A percentile compares a stretch with the other conserved stretches of the same genome.
These are phyloP conservation scores for Colletotrichum salicis DNA, from an alignment of 2,329 filamentous ascomycete species.

Conservation along the genomic window DNA sequence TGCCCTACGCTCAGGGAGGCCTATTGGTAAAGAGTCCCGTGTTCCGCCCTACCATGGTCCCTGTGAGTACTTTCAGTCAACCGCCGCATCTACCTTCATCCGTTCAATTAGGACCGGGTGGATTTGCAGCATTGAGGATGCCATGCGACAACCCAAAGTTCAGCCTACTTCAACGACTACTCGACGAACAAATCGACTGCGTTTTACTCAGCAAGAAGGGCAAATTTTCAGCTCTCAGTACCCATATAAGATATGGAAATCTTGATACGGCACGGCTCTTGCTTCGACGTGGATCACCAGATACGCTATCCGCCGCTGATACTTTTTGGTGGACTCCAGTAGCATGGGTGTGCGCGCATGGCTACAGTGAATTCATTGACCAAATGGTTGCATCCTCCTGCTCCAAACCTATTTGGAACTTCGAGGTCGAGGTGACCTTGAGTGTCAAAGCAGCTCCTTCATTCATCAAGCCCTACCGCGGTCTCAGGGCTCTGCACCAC, in stretches of 20 bases:
- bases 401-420: not conserved
- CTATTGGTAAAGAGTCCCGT: not conserved
- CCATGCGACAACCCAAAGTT: not conserved
- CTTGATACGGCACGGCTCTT: not conserved
- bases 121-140: not conserved
- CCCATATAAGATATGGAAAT: not conserved
- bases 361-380: not conserved
- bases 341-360: constrained; percentile 6
- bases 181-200: not conserved
- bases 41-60: not conserved
- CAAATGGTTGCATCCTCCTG: not conserved
- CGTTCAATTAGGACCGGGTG: not conserved
- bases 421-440: not conserved
- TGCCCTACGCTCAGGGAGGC: not conserved
- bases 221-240: not conserved
- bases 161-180: not conserved
- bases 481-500: not conserved
- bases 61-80: not conserved
- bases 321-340: constrained; percentile 10
- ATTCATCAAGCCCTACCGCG: not conserved
- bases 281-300: not conserved
- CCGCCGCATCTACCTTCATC: not conserved
- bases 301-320: not conserved
- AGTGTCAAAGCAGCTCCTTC: too few relatives aligned
- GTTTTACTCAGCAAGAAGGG: not conserved